These are phyloP conservation scores for Liquidambar formosana DNA, from an alignment of 164 flowering plant species.

Conservation along the genomic window DNA sequence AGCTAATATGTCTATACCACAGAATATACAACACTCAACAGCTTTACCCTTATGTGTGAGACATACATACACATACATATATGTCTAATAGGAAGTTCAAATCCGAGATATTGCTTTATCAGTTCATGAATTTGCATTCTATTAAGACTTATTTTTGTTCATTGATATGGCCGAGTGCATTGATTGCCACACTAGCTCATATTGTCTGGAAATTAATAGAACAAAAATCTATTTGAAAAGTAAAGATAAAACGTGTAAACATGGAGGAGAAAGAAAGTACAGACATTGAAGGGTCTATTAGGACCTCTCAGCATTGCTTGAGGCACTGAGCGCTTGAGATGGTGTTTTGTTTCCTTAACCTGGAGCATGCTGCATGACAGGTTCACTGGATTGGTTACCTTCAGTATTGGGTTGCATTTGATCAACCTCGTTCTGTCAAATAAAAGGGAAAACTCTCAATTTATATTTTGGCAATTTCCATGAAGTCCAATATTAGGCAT, in stretches of 20 bases:
- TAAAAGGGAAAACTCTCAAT: not conserved
- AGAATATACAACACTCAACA: not conserved
- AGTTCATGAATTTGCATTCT: too few species aligned
- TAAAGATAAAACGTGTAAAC: not conserved
- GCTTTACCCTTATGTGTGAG: not conserved
- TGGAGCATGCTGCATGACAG: conserved; percentile 1
- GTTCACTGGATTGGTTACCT: conserved; percentile 6
- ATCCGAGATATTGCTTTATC: too few species aligned
- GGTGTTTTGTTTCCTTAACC: conserved; percentile 8
- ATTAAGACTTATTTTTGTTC: too few species aligned
- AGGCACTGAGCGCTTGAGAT: conserved; percentile 22
- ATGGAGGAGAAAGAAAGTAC: not conserved
- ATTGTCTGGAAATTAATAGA: conserved; percentile 35
- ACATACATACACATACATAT: too few species aligned
- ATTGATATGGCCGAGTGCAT: conserved; percentile 71
- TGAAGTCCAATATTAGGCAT: not conserved
- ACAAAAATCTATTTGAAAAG: not conserved
- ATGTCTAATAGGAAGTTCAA: too few species aligned
- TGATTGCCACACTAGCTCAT: conserved; percentile 50
- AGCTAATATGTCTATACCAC: too few species aligned
- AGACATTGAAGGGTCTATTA: not conserved
- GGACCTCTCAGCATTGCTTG: conserved; percentile 29
- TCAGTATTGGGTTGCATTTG: conserved; percentile 20
- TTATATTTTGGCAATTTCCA: not conserved
- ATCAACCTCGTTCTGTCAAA: conserved; percentile 24